Base-by-base conservation (phyloP, 257 asterid species). In the Przewalskia tangutica region DNA sequence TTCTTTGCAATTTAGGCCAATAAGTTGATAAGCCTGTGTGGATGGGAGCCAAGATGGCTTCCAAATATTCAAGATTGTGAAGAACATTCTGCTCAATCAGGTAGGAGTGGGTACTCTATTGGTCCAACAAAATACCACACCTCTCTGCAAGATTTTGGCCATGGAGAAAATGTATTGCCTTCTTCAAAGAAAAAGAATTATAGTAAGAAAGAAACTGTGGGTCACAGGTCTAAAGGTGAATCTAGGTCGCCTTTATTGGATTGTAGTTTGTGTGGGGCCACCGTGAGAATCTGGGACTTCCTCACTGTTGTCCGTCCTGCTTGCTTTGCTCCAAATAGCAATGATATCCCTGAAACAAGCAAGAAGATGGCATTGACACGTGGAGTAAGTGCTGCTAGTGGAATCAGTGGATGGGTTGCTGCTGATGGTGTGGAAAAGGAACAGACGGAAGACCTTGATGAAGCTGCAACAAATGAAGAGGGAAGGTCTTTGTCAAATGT, bases 41-140 rank as follows among this genome's bases (percentile, higher is more conserved):
- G 99, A 86, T 96, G 99, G 99, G 99, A 96, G 84, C 97, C 99
- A 46, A 91, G 99, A 88, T 96, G 99, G 99, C 98, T 96, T 83
- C 97, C 97, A 84, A 96, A 96, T 90, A 84, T 96, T 85, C 99
- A 93, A 91, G 99, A 96, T 83, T 96, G 95, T 86, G 99, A 94
- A 86, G 99, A 96, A 86, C 91, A 96, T 90, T 96, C 99, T 85
- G 97, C 97, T 85, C 98, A 96, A 86, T 96, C 99, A 32, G 98
- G 97, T 73, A 90, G 98, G 88, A 91, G 95, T 71, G 98, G 94
- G 59, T 85, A 86, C 89, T 96, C 98, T 16, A 90, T 86, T 83
- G 98, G 93, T 85, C 98, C 94, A 78, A 85, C 93, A 58, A 93
- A 87, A 82, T 64, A 88, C 84, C 84, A 79, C 82, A 93, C 88